A percentile compares a stretch with the other conserved stretches of the same genome.
These are phyloP conservation scores for Penicillium lividum DNA, from an alignment of 495 filamentous ascomycete species.

Conservation along the genomic window DNA sequence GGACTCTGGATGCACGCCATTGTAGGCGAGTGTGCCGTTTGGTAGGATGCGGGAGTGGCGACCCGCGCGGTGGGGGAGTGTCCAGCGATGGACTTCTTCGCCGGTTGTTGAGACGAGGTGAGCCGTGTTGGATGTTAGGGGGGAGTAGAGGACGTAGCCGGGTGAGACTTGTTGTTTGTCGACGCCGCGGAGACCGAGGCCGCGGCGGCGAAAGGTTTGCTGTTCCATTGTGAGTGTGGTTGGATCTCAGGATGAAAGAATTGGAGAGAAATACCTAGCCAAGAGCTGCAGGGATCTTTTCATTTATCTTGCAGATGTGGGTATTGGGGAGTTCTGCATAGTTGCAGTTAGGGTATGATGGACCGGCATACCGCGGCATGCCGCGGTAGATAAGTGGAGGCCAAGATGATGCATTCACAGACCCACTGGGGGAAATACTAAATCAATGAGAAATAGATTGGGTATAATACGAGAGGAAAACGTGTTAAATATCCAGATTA, in stretches of 20 bases:
- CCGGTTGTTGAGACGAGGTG: conserved; percentile 45
- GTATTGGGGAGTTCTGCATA: too few relatives aligned
- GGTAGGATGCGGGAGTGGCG: conserved; percentile 45
- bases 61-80: conserved; percentile 41
- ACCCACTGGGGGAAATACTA: not conserved
- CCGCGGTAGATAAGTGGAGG: conserved; percentile 25
- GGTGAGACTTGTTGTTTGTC: conserved; percentile 37
- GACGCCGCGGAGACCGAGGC: conserved; percentile 45
- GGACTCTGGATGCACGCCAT: conserved; percentile 42
- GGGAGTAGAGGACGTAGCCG: conserved; percentile 46
- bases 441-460: not conserved
- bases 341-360: conserved; percentile 15
- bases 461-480: not conserved
- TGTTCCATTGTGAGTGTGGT: conserved; percentile 36
- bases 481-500: not conserved
- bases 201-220: conserved; percentile 44
- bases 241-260: conserved; percentile 8
- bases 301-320: not conserved
- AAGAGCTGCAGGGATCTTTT: not conserved
- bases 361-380: conserved; percentile 34
- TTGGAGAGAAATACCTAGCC: conserved; percentile 6
- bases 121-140: conserved; percentile 42
- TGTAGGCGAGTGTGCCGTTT: conserved; percentile 46
- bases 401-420: not conserved
- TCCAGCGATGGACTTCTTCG: conserved; percentile 46